A percentile compares a stretch with the other conserved stretches of the same genome.
Conservation (phyloP, 768 basidiomycete genomes). For the Suillus subluteus region DNA sequence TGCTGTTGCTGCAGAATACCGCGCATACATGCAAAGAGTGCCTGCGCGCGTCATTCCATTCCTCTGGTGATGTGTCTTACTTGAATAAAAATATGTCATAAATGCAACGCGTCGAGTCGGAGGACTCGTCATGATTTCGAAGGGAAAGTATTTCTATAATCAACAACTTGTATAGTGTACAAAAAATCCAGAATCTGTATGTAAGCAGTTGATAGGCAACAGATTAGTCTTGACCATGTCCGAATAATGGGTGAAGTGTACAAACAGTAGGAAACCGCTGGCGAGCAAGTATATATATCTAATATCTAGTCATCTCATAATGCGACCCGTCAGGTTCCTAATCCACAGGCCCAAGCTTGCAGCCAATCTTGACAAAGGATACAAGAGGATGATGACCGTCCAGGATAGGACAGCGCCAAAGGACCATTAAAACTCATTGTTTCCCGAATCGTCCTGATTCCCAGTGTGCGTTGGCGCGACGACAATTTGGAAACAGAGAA, state of each 20-base stretch:
- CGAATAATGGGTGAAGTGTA: background rate
- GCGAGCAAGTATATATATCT: background rate
- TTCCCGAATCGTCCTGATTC: background rate
- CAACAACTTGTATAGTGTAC: background rate
- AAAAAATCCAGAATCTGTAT: background rate
- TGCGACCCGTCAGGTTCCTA: background rate
- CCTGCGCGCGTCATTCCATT: constrained; percentile 35
- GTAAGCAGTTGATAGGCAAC: background rate
- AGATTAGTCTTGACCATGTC: background rate
- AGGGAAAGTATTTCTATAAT: background rate
- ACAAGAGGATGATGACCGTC: background rate
- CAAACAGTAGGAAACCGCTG: background rate
- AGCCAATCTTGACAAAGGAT: background rate
- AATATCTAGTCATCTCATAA: background rate
- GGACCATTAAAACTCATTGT: background rate
- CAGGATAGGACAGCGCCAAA: background rate
- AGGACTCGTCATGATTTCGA: background rate
- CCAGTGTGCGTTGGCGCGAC: background rate
- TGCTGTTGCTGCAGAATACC: constrained; percentile 29
- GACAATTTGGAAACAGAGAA: background rate
- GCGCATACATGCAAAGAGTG: constrained; percentile 33
- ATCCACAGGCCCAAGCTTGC: constrained; percentile 3
- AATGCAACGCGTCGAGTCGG: background rate
- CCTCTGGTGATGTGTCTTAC: constrained; percentile 26
- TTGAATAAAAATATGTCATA: background rate